Evolutionary conservation across 768 basidiomycete genomes (phyloP), one percentile per base, ranked within the genome.

Genomic region (Crucibulum laeve): DNA sequence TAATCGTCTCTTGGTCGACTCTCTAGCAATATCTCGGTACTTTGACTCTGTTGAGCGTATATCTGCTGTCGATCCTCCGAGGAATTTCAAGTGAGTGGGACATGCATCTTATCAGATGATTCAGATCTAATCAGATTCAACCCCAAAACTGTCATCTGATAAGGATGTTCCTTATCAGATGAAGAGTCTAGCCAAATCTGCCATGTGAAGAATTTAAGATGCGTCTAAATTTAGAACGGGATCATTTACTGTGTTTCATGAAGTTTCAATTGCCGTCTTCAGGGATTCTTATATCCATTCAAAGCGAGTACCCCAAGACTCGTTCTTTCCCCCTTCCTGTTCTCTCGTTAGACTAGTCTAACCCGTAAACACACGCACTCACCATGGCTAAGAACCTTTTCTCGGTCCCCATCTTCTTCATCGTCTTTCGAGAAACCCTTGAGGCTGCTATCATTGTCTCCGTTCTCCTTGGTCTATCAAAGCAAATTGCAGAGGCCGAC

Each of bases 341-440:
- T n/a, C n/a, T n/a, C n/a, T n/a, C n/a, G n/a, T n/a, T n/a, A n/a
- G n/a, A n/a, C n/a, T n/a, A n/a, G n/a, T n/a, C n/a, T n/a, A n/a
- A n/a, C n/a, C n/a, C n/a, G n/a, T n/a, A n/a, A n/a, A n/a, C n/a
- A n/a, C n/a, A n/a, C n/a, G n/a, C n/a, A n/a, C n/a, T n/a, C 46
- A 54, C 52, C 44, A 91, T 91, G 89, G 69, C 75, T 14, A 76
- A 76, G 49, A 77, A 81, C 57, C 68, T 93, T 43, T 96, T 96
- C 67, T 89, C 87, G 45, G 77, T 94, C 44, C 82, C 91, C 56
- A 91, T 97, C 53, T 96, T 93, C 73, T 92, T 97, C 77, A 92
- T 96, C 67, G 82, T 94, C 67, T 92, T 95, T 63, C 80, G 93
- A 59, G 93, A 96, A 76, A 87, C 91, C 4, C 76, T 96, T 50